Evolutionary conservation across 768 basidiomycete genomes (phyloP).

Genomic region (Leccinum boreale): DNA sequence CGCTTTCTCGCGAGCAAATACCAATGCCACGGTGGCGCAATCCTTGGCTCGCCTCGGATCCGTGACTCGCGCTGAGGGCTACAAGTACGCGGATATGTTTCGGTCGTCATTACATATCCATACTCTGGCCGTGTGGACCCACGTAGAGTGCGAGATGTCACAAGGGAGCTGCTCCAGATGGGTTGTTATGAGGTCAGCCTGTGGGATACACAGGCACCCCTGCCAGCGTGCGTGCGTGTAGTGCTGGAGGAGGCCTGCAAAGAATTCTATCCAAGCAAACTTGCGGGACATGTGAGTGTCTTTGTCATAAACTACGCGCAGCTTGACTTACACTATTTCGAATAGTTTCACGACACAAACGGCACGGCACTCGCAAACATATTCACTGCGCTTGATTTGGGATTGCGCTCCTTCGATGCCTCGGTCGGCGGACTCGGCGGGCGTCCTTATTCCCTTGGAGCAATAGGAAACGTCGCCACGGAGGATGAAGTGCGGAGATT

Average conservation of each 20-base stretch:
- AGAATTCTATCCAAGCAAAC: slow-evolving; percentile 52
- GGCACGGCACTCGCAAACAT: slow-evolving; percentile 81
- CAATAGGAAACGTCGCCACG: slow-evolving; percentile 92
- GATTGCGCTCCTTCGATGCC: slow-evolving; percentile 78
- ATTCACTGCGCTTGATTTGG: slow-evolving; percentile 63
- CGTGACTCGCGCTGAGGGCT: too few species aligned
- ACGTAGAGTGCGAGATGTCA: slow-evolving; percentile 60
- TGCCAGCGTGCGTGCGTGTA: slow-evolving; percentile 45
- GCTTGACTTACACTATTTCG: not conserved
- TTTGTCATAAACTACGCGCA: slow-evolving; percentile 24
- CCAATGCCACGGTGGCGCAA: slow-evolving; percentile 69
- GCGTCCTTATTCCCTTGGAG: slow-evolving; percentile 96
- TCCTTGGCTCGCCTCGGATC: slow-evolving; percentile 56
- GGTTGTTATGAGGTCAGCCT: slow-evolving; percentile 93
- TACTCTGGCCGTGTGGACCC: slow-evolving; percentile 78
- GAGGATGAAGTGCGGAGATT: slow-evolving; percentile 51
- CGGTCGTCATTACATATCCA: slow-evolving; percentile 53
- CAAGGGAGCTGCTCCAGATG: slow-evolving; percentile 75
- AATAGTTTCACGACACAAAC: slow-evolving; percentile 86
- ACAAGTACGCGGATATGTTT: too few species aligned
- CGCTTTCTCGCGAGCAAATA: too few species aligned
- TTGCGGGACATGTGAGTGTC: slow-evolving; percentile 59
- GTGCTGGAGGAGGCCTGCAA: slow-evolving; percentile 72
- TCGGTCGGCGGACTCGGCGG: slow-evolving; percentile 92
- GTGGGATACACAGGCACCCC: slow-evolving; percentile 93